Evolutionary conservation across 192 early-diverging fungal species (phyloP), one percentile per base, ranked within the genome.

Genomic region (Martensiomyces pterosporus): DNA sequence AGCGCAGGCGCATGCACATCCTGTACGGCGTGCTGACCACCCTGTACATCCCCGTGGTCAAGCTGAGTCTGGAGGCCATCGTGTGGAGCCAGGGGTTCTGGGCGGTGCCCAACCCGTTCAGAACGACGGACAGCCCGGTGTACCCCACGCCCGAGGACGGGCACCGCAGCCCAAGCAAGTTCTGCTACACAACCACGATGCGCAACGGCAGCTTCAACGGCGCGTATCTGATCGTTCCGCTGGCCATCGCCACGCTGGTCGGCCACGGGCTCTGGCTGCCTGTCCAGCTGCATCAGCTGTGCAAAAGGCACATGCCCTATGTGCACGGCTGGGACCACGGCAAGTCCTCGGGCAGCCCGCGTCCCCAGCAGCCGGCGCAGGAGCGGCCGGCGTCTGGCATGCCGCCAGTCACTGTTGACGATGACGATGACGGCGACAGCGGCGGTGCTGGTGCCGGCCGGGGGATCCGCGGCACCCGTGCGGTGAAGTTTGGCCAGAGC

Each of bases 101-200:
- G 76, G 41, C 71, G 4, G 67, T 75, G 4, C 26, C 61, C 39
- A 78, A 78, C 25, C 76, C 76, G 2, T 78, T 58, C 60, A 47
- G 67, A 24, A 42, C 46, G 0, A 42, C 37, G 9, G 76, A 78
- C 50, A 36, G 34, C 21, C 76, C 76, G 5, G 17, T 15, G 15
- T 75, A 57, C 24, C 40, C 44, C 16, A 7, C 32, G 4, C 22
- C 56, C 1, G 39, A 40, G 3, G 57, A 52, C 15, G 55, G 43
- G 23, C 39, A 45, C 17, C 64, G 70, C 37, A 52, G 50, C 18
- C 54, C 65, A 0, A 4, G 1, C 12, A 43, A 40, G 19, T 78
- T 78, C 44, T 78, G 76, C 53, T 78, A 78, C 39, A 77, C 67
- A 7, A 75, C 76, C 4, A 75, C 72, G 21, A 74, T 67, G 64